Evolutionary conservation across 1,284 basidiomycete species (phyloP), one percentile per base, ranked within the genome.

Genomic region (Cryptococcus maquisensis): DNA sequence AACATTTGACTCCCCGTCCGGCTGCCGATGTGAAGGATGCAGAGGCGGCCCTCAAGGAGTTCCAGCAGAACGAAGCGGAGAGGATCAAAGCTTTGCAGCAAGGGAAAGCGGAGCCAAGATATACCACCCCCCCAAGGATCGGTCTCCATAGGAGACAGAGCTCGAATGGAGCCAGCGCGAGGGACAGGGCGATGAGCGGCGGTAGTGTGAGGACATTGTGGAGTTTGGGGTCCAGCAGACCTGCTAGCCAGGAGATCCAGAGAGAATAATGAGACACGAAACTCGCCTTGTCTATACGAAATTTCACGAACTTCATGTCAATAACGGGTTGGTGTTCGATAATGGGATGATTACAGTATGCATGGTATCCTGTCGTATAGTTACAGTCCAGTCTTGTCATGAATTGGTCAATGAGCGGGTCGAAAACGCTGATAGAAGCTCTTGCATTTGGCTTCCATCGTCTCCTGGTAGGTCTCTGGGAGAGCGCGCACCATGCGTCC

Each of bases 401-500:
- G n/a, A 46, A n/a, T 9, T 23, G 5, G 43, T 52, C 24, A 46
- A 21, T 41, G 53, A 28, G 52, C 70, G 1, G 75, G 66, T 57
- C 82, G 79, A 68, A 89, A 90, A 12, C 84, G 80, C 15, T 80
- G 80, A 64, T 90, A 91, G 60, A 83, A 84, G 46, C 83, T 82
- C 70, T 95, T 96, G 12, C 87, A 87, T 56, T 83, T 81, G 0
- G 82, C 80, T 72, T 93, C 89, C 4, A 87, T 82, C 56, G 84
- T 81, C 63, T 93, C 90, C 66, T 89, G 86, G 18, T 87, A 90
- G 24, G 90, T 89, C 74, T 98, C 95, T 1, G 94, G 88, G 8
- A 97, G 81, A 64, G 91, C 87, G 67, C 86, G 86, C 2, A 90
- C 72, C 59, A 90, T 87, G 10, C 82, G 83, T 15, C 89, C 93